Evolutionary conservation across 768 basidiomycete genomes (phyloP), one percentile per base, ranked within the genome.

Genomic region (Suillus hirtellus): DNA sequence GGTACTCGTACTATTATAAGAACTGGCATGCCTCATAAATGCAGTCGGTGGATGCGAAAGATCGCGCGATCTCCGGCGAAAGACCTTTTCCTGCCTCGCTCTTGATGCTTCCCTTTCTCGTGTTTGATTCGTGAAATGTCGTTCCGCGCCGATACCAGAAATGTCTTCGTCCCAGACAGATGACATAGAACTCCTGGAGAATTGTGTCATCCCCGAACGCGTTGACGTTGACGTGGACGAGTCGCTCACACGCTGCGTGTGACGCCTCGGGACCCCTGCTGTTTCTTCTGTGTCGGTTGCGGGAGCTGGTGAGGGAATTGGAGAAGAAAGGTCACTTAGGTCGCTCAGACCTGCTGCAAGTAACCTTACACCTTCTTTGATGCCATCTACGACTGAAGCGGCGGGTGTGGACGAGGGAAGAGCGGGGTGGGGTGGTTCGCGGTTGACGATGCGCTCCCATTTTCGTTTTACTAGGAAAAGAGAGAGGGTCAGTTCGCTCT

Each of bases 361-460:
- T 54, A 89, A 76, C 42, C 88, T 79, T 4, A 89, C 86, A 15
- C 89, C 84, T 67, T 86, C 89, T 67, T 83, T 85, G 67, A 91
- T 80, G 7, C 86, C 86, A 66, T 86, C 87, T 0, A 89, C 69
- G 27, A 85, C 73, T 1, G 79, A 75, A 15, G 78, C 74, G 15
- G 43, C 63, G 24, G 21, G 15, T 19, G 63, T n/a, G 21, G 47
- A 21, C 0, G 15, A 14, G 31, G 27, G 31, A 49, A 56, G 35
- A 38, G 9, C 21, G 12, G 64, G 65, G 7, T 44, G 37, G 37
- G 55, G 47, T 19, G 68, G 60, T 17, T 72, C 68, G 19, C 85
- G 82, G 68, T 82, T 84, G 50, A 93, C 85, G 63, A 94, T 91
- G 38, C 86, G 84, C 72, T 89, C 91, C 93, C 93, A 95, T 75